Conservation (phyloP, 139 green algal genomes). For the Asterochloris sp. region DNA sequence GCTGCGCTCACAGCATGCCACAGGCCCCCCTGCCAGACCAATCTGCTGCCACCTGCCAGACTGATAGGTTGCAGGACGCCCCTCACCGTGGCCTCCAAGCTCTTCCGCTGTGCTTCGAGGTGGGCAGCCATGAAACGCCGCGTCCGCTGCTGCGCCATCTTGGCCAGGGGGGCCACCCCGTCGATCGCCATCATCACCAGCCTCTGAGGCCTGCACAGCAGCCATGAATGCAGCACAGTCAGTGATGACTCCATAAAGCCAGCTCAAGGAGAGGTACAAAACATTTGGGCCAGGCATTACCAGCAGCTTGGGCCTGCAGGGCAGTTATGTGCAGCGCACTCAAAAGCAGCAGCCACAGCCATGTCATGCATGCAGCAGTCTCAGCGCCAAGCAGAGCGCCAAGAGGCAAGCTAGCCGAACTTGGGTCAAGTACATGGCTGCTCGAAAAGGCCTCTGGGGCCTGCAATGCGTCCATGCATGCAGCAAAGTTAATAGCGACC, state of each 20-base stretch:
- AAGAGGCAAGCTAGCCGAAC: no score
- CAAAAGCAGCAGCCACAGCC: no score
- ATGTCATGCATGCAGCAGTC: no score
- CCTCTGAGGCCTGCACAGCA: neutral
- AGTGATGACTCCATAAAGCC: no score
- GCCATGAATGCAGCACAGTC: no score
- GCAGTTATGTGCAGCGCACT: neutral
- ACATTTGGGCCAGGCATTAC: neutral
- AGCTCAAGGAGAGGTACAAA: neutral
- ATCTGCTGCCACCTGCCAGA: neutral
- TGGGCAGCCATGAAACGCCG: slow-evolving; percentile 81
- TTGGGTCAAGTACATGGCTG: no score
- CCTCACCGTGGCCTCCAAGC: slow-evolving; percentile 1
- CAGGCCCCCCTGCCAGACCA: neutral
- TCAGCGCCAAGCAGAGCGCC: no score
- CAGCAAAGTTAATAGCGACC: no score
- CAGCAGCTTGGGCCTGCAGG: neutral
- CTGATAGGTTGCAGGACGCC: neutral
- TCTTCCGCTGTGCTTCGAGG: slow-evolving; percentile 30
- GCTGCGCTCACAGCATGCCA: no score
- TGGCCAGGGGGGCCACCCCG: slow-evolving; percentile 74
- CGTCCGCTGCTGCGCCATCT: slow-evolving; percentile 91
- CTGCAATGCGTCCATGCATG: no score
- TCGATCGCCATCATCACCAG: slow-evolving; percentile 13
- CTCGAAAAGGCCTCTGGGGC: no score